Evolutionary conservation across 345 rosid genomes (phyloP).

Genomic region (Brassica cretica): DNA sequence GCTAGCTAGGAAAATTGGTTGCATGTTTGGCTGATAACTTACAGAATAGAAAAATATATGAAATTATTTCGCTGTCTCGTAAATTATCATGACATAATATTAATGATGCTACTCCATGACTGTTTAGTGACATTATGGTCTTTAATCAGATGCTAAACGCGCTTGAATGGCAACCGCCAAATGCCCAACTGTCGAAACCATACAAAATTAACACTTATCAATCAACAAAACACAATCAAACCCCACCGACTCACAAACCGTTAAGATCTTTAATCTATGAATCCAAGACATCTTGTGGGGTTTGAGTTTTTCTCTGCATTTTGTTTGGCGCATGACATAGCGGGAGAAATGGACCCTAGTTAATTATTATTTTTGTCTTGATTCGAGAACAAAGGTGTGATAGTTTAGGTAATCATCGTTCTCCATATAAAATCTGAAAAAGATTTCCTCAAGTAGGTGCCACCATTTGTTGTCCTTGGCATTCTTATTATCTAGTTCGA

Average conservation of each 20-base stretch:
- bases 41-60: not conserved
- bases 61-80: not conserved
- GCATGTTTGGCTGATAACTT: not conserved
- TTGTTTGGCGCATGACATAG: conserved; percentile 4
- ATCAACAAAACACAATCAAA: conserved; percentile 17
- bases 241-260: conserved; percentile 18
- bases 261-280: conserved; percentile 1
- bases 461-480: conserved; percentile 44
- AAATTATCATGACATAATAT: not conserved
- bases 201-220: conserved; percentile 14
- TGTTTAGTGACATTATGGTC: not conserved
- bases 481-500: conserved; percentile 18
- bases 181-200: conserved; percentile 7
- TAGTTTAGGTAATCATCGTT: conserved; percentile 17
- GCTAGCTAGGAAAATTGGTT: not conserved
- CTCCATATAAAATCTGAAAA: conserved; percentile 38
- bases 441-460: conserved; percentile 76
- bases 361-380: not conserved
- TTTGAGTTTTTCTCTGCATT: not conserved
- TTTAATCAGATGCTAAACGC: conserved; percentile 5
- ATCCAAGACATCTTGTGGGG: conserved; percentile 35
- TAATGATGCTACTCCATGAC: not conserved
- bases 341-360: conserved; percentile 24
- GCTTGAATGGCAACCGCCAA: conserved; percentile 24
- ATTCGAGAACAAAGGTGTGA: conserved; percentile 3